Base-by-base conservation (phyloP, 1,284 basidiomycete species). In the Volvariella surrecta region DNA sequence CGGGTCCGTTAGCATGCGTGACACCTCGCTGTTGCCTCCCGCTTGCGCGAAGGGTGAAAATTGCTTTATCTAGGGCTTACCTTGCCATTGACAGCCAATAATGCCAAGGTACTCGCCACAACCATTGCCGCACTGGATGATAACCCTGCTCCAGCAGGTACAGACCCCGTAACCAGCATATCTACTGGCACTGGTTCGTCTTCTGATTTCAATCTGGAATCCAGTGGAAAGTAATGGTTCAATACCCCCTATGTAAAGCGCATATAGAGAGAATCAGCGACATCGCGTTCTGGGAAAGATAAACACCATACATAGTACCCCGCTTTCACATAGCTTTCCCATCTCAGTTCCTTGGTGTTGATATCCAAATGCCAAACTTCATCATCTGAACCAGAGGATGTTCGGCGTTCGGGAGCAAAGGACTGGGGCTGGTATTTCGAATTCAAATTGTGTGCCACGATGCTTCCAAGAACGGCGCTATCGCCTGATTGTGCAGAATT, bases 281-380 rank as follows among this genome's bases (percentile, higher is more conserved):
- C 30, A 9, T 31, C 30, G 9, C 30, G 30, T 31, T 9, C 9
- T 9, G 44, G 37, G 22, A 43, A 40, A 37, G 16, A 37, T n/a
- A 16, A 40, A 38, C n/a, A 28, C 56, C 60, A 45, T 44, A 85
- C 84, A 58, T 82, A 84, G 52, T 86, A 86, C 8, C 82, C 80
- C 10, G 85, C 88, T 58, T 90, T 90, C 54, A 91, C 79, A 58
- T 91, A 92, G 57, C 83, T 88, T 56, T 88, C 85, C 90, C 89
- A 92, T 44, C 83, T 66, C 24, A 87, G 63, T 51, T 82, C 75
- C 20, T 70, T 67, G 35, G 74, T 79, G 53, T 85, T 73, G 46
- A 90, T 88, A 34, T 82, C 79, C 13, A 91, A 64, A 52, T 82
- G 69, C 85, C 85, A 89, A 39, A 48, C 9, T 39, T 24, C 39